Evolutionary conservation across 306 rosid species (phyloP).

Genomic region (Morella rubra): DNA sequence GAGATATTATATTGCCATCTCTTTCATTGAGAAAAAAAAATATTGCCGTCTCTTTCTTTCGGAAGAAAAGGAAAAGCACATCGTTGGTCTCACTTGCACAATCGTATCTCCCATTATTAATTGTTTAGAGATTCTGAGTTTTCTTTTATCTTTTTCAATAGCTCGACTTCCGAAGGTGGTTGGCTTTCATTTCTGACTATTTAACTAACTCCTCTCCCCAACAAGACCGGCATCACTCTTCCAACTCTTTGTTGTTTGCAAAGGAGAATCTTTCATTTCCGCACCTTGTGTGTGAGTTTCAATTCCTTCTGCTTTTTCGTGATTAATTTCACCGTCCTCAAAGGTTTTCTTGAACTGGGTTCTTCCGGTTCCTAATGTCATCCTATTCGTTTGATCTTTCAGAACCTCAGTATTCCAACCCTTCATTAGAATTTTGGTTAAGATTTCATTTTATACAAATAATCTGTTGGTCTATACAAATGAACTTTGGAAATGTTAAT

Average conservation of each 20-base stretch:
- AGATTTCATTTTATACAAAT: not conserved
- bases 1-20: not conserved
- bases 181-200: not conserved
- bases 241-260: not conserved
- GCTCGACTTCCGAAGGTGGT: not conserved
- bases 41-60: too few species aligned
- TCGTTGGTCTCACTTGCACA: not conserved
- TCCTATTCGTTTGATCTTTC: not conserved
- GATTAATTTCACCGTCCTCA: not conserved
- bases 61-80: not conserved
- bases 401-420: not conserved
- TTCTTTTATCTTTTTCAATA: not conserved
- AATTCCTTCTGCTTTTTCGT: not conserved
- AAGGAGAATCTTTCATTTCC: not conserved
- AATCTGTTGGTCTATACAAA: not conserved
- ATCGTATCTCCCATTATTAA: not conserved
- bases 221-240: not conserved
- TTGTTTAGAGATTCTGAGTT: not conserved
- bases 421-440: not conserved
- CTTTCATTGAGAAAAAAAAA: too few species aligned
- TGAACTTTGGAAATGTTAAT: not conserved
- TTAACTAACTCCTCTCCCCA: not conserved
- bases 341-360: slow-evolving; percentile 28
- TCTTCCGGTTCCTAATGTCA: not conserved
- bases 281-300: not conserved